Evolutionary conservation across 2,329 filamentous ascomycete species (phyloP).

Genomic region (Fusarium sp.): DNA sequence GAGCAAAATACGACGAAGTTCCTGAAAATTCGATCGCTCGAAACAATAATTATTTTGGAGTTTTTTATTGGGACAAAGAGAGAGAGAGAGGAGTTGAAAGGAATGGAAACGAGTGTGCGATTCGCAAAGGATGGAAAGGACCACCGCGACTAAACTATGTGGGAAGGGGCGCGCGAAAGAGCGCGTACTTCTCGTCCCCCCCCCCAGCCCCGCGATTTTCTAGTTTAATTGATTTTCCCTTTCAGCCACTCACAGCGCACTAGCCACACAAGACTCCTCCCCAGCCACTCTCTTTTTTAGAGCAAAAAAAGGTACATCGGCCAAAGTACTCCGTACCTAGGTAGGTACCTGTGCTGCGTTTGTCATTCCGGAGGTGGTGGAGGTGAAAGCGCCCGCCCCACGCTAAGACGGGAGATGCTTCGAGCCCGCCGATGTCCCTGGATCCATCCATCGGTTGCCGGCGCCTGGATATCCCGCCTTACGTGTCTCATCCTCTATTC

Average conservation of each 20-base stretch:
- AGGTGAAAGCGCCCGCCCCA: neutral
- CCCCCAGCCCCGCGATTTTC: conserved; percentile 49
- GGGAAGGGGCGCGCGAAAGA: conserved; percentile 12
- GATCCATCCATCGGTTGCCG: conserved; percentile 4
- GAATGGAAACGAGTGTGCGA: neutral
- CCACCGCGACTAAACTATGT: conserved; percentile 30
- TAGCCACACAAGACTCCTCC: conserved; percentile 11
- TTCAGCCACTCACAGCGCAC: conserved; percentile 24
- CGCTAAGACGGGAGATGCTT: conserved; percentile 7
- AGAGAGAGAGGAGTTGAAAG: conserved; percentile 8
- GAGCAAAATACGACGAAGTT: conserved; percentile 5
- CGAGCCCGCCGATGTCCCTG: conserved; percentile 14
- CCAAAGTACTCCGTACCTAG: neutral
- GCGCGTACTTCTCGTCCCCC: conserved; percentile 19
- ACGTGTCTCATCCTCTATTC: conserved; percentile 38
- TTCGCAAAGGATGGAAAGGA: conserved; percentile 29
- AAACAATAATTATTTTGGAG: conserved; percentile 13
- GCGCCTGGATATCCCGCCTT: conserved; percentile 10
- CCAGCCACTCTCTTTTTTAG: neutral
- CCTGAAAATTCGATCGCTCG: conserved; percentile 6
- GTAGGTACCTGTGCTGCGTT: too few relatives aligned
- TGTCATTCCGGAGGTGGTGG: conserved; percentile 3
- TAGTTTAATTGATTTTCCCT: conserved; percentile 38
- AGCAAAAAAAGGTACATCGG: neutral
- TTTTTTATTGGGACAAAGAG: conserved; percentile 4